phyloP scores from a whole-genome alignment of 2,329 filamentous ascomycete species.

The Claviceps humidiphila region DNA sequence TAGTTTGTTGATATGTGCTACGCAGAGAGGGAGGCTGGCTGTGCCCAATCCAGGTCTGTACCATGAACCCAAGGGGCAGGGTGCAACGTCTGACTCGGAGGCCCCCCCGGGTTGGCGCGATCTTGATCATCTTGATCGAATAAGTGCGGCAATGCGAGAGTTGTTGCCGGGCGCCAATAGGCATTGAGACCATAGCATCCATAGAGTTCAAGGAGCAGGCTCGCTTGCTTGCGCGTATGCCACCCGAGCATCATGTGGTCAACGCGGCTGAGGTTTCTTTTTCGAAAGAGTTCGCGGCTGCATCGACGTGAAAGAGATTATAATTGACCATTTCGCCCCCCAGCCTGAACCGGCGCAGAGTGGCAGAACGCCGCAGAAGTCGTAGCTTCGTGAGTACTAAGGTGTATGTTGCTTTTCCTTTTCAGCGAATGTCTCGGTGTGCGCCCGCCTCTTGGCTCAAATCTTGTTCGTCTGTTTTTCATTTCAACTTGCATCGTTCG shows the following conservation, averaged over 20 bases:
- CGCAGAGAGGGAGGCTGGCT: neutral
- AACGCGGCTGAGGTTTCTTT: neutral
- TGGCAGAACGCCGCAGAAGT: no score
- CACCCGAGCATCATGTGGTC: neutral
- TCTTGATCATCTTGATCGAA: neutral
- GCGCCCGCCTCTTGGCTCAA: no score
- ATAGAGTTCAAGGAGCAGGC: neutral
- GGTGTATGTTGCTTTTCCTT: no score
- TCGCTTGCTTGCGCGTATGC: neutral
- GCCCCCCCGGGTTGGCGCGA: neutral
- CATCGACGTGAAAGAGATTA: no score
- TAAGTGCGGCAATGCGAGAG: no score
- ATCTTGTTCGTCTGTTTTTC: no score
- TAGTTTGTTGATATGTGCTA: neutral
- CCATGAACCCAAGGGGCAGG: neutral
- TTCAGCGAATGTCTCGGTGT: no score
- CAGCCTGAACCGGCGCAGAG: no score
- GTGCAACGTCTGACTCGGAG: neutral
- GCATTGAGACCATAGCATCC: neutral
- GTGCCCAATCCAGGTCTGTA: neutral
- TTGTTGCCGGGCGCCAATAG: neutral
- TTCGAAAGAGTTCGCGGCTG: neutral
- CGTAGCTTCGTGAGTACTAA: no score
- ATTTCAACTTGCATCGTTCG: no score
- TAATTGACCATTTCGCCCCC: no score